A percentile compares a stretch with the other conserved stretches of the same genome.
Conservation (phyloP, 768 basidiomycete species). For the Clavaria fumosa region DNA sequence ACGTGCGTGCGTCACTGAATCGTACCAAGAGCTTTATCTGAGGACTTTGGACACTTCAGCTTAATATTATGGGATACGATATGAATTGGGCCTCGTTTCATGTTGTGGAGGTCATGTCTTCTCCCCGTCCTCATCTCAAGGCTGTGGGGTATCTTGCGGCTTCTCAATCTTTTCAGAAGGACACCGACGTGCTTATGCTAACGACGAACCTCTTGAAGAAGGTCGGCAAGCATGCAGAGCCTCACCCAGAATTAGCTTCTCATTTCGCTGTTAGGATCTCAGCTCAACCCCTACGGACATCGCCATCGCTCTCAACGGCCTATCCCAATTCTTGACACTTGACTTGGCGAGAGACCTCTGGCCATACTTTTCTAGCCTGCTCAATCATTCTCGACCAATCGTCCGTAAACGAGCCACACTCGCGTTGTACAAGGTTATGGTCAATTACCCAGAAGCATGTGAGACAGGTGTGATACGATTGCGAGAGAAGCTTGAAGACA, state of each 20-base stretch:
- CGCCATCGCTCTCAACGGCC: conserved; percentile 64
- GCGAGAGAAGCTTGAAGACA: conserved; percentile 67
- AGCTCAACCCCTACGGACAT: conserved; percentile 61
- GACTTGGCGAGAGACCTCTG: conserved; percentile 87
- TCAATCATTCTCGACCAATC: conserved; percentile 77
- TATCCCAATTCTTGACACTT: conserved; percentile 69
- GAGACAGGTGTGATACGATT: conserved; percentile 50
- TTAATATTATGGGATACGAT: conserved; percentile 94
- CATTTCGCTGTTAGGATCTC: conserved; percentile 45
- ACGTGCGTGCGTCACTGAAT: conserved; percentile 42
- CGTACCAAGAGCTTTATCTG: too few relatives aligned
- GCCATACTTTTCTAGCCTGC: conserved; percentile 69
- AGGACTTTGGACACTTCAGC: too few relatives aligned
- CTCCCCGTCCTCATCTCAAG: conserved; percentile 81
- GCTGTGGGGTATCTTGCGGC: conserved; percentile 93
- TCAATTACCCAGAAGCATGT: conserved; percentile 70
- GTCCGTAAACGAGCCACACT: conserved; percentile 87
- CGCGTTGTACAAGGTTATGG: conserved; percentile 63
- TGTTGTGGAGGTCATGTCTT: conserved; percentile 97
- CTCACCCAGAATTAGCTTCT: conserved; percentile 10
- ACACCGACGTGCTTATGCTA: conserved; percentile 94
- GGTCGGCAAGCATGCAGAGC: conserved; percentile 29
- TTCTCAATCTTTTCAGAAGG: conserved; percentile 75
- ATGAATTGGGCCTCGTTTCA: conserved; percentile 95
- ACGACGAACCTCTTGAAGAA: conserved; percentile 94